phyloP scores from a whole-genome alignment of 1,284 basidiomycete species.

The Trametes sp. region DNA sequence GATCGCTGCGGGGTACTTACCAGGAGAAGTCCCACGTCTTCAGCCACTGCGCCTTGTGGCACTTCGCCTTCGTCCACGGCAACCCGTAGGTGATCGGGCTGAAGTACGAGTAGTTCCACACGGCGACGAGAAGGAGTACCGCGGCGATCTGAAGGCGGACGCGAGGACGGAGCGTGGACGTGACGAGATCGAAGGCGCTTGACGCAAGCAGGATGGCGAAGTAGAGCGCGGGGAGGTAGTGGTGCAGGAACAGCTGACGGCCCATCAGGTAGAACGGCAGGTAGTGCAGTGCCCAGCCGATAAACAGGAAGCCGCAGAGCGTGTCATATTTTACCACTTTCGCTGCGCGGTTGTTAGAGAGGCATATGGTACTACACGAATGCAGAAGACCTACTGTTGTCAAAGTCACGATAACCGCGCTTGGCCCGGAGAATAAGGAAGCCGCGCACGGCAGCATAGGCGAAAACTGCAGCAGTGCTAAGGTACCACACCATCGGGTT shows the following conservation, averaged over 20 bases:
- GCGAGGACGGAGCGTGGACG: constrained; percentile 79
- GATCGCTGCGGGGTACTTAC: constrained; percentile 48
- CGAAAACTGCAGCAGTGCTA: constrained; percentile 74
- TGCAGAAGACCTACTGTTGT: constrained; percentile 76
- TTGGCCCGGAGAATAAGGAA: constrained; percentile 89
- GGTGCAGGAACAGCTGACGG: constrained; percentile 96
- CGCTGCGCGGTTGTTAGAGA: constrained; percentile 53
- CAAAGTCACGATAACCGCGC: constrained; percentile 91
- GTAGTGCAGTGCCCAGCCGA: constrained; percentile 96
- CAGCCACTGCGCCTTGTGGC: constrained; percentile 83
- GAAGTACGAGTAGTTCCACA: constrained; percentile 84
- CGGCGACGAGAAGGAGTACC: constrained; percentile 73
- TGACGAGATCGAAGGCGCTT: constrained; percentile 86
- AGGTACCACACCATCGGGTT: constrained; percentile 95
- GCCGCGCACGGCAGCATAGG: constrained; percentile 75
- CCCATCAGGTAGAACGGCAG: constrained; percentile 97
- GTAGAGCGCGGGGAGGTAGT: constrained; percentile 96
- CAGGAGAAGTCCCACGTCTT: constrained; percentile 98
- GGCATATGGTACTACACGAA: background rate
- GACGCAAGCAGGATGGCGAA: constrained; percentile 88
- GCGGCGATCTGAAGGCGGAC: constrained; percentile 83
- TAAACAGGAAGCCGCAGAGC: constrained; percentile 89
- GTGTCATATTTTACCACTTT: constrained; percentile 93
- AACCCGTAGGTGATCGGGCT: constrained; percentile 88
- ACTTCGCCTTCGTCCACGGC: constrained; percentile 87